Evolutionary conservation across 345 rosid species (phyloP).

Genomic region (Corchorus olitorius): DNA sequence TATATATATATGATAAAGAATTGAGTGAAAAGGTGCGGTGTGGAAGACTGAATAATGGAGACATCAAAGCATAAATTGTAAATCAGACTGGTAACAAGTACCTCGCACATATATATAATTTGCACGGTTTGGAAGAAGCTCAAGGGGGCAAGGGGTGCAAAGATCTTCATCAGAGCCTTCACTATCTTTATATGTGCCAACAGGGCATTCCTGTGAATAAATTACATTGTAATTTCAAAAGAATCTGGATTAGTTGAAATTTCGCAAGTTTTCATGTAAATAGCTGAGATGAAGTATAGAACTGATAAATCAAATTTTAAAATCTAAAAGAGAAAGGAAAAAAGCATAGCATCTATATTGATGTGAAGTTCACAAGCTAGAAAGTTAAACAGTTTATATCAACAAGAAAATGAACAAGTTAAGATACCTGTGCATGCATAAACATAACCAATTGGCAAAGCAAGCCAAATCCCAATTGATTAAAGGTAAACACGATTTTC

Average conservation of each 20-base stretch:
- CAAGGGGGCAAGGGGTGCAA: constrained; percentile 81
- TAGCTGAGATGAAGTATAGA: not conserved
- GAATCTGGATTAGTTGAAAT: not conserved
- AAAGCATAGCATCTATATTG: not conserved
- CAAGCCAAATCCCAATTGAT: constrained; percentile 1
- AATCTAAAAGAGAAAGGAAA: not conserved
- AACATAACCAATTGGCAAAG: not conserved
- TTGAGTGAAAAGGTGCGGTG: constrained; percentile 2
- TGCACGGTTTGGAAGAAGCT: constrained; percentile 83
- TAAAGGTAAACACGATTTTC: not conserved
- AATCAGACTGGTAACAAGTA: constrained; percentile 26
- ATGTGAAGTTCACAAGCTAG: not conserved
- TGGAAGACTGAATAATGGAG: constrained; percentile 24
- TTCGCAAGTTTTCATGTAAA: not conserved
- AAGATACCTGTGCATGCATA: constrained; percentile 5
- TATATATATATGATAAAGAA: not conserved
- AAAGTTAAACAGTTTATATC: not conserved
- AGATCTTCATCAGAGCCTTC: constrained; percentile 87
- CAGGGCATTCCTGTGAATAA: constrained; percentile 82
- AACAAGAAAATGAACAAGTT: not conserved
- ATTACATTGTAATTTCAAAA: constrained; percentile 7
- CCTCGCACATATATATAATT: constrained; percentile 83
- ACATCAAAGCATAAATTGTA: constrained; percentile 3
- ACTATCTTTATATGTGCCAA: constrained; percentile 86
- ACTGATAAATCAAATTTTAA: not conserved